Evolutionary conservation across 495 filamentous ascomycete species (phyloP).

Genomic region (Sphaerosporella brunnea): DNA sequence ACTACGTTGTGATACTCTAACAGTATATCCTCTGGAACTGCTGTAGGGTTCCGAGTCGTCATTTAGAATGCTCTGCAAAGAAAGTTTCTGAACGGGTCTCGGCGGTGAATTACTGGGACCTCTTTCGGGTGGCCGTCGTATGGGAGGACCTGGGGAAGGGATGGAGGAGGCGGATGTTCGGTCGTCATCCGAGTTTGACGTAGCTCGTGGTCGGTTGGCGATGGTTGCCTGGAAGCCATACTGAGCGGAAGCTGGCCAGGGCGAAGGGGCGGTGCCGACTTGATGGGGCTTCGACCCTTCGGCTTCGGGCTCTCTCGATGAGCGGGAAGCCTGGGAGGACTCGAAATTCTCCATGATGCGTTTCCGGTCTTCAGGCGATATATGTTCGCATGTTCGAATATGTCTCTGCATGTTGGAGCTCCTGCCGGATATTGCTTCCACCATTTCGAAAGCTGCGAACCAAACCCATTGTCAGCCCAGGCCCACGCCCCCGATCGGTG

Average conservation of each 20-base stretch:
- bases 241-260: neutral
- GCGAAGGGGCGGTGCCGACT: neutral
- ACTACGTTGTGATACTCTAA: neutral
- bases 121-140: no score
- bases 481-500: no score
- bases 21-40: no score
- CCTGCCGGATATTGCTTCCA: constrained; percentile 6
- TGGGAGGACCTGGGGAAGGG: neutral
- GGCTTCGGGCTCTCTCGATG: neutral
- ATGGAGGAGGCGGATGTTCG: neutral
- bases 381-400: constrained; percentile 4
- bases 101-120: neutral
- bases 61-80: constrained; percentile 1
- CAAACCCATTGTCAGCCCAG: no score
- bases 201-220: neutral
- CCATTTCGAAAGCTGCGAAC: constrained; percentile 3
- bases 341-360: constrained; percentile 6
- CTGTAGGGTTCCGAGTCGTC: neutral
- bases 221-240: no score
- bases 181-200: constrained; percentile 2
- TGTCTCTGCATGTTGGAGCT: constrained; percentile 8
- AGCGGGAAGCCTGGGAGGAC: neutral
- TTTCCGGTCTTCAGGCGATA: neutral
- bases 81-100: neutral
- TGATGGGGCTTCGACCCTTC: neutral